These are phyloP conservation scores for Populus tomentosa DNA, from an alignment of 441 rosid genomes.

Conservation along the genomic window DNA sequence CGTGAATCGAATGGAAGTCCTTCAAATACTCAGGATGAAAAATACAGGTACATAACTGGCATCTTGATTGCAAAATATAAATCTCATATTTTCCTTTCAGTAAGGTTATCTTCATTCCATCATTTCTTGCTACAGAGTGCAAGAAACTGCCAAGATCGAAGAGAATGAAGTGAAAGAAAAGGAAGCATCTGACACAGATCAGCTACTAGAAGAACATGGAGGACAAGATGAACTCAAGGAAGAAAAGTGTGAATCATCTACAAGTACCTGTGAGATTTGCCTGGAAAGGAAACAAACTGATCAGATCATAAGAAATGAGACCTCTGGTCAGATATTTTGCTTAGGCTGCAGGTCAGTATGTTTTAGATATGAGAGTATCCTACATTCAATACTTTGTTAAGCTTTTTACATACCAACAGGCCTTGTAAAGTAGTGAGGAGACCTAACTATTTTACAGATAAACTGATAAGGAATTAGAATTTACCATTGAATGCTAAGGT, in stretches of 20 bases:
- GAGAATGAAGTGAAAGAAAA: neutral
- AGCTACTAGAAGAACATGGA: neutral
- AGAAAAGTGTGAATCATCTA: neutral
- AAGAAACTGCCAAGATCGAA: constrained; percentile 4
- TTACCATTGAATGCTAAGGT: neutral
- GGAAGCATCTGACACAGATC: neutral
- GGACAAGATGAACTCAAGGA: neutral
- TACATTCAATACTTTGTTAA: neutral
- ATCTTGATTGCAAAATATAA: neutral
- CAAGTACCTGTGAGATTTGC: neutral
- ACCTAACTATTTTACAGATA: too few relatives aligned
- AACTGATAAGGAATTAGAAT: neutral
- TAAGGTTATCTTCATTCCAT: neutral
- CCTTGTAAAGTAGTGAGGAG: too few relatives aligned
- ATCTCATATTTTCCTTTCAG: neutral
- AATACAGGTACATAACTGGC: neutral
- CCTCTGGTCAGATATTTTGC: constrained; percentile 9
- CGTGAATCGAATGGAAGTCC: neutral
- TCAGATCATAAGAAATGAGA: neutral
- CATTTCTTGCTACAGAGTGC: neutral
- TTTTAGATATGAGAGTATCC: neutral
- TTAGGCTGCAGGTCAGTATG: constrained; percentile 10
- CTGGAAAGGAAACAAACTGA: neutral
- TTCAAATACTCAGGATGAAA: neutral
- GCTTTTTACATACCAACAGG: neutral